Base-by-base conservation (phyloP, 306 rosid genomes). In the Parietaria judaica region DNA sequence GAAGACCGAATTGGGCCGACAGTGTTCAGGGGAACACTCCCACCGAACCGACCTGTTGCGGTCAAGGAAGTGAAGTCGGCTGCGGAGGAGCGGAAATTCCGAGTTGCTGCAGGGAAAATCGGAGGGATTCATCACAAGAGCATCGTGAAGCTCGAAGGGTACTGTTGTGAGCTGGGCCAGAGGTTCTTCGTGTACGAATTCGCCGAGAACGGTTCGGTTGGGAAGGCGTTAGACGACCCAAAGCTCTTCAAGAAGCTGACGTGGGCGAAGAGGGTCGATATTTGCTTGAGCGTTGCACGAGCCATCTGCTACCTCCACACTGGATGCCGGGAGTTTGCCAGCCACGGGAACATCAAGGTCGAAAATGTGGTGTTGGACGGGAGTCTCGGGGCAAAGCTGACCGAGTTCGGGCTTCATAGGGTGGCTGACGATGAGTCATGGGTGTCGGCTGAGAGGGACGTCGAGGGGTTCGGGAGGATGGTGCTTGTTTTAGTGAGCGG, bases 131-230 rank as follows among this genome's bases (percentile, higher is more conserved):
- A 75, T 68, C 96, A 89, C 81, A 89, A 74, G 74, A 81, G 81
- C 63, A 88, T 89, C 41, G 71, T 72, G 72, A 83, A 76, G 84
- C 84, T 89, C 62, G 90, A 83, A 72, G 96, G 96, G 14, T 89
- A 79, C 57, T 89, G 96, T 23, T 85, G 96, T 36, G 95, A 89
- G 73, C 70, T 55, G 31, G 69, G 65, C 66, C 83, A 79, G 51
- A 71, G 86, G 57, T 81, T 66, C 56, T 61, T 85, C 67, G 75
- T 81, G 58, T 83, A 83, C 64, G 90, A 89, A 61, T 81, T 77
- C 65, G 75, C 64, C 51, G 77, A 79, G 73, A 79, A 81, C 35
- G 82, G 90, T 69, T 85, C 96, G 3, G 15, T 89, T 14, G 80
- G 72, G 34, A 81, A 74, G 39, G 62, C 79, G 3, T 53, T 81